Percentiles rank a stretch among this genome's conserved stretches.
phyloP scores from a whole-genome alignment of 495 filamentous ascomycete genomes.

The Penicillium odoratum region DNA sequence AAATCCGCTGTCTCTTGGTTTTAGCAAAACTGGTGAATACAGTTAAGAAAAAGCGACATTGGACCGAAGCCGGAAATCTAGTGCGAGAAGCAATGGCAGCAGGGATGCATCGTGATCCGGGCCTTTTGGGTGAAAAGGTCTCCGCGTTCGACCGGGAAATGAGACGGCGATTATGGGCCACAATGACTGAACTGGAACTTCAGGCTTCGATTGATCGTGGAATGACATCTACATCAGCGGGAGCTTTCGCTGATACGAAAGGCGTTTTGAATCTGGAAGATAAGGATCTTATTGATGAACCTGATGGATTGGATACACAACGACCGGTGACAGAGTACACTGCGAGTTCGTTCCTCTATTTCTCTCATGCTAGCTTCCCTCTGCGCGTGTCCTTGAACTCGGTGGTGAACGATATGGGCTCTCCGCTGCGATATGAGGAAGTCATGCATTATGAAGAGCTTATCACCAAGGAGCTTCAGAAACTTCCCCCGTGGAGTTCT shows the following conservation, averaged over 20 bases:
- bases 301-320: conserved; percentile 18
- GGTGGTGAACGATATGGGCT: conserved; percentile 27
- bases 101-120: conserved; percentile 57
- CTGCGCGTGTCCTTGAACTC: conserved; percentile 29
- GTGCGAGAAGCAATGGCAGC: conserved; percentile 50
- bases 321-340: conserved; percentile 33
- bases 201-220: conserved; percentile 54
- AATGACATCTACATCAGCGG: conserved; percentile 52
- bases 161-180: conserved; percentile 56
- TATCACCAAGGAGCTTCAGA: conserved; percentile 23
- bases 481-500: conserved; percentile 23
- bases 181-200: conserved; percentile 53
- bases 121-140: conserved; percentile 24
- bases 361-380: conserved; percentile 23
- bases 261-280: conserved; percentile 52
- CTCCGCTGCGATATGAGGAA: conserved; percentile 25
- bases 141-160: conserved; percentile 51
- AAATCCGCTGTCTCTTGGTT: conserved; percentile 49
- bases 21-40: conserved; percentile 51
- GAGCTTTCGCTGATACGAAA: conserved; percentile 50
- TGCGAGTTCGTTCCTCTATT: conserved; percentile 22
- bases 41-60: conserved; percentile 51
- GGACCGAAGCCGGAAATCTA: conserved; percentile 52
- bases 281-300: conserved; percentile 18
- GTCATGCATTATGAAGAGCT: conserved; percentile 29